phyloP scores from a whole-genome alignment of 352 stramenopile species.

The Globisporangium acanthophoron region DNA sequence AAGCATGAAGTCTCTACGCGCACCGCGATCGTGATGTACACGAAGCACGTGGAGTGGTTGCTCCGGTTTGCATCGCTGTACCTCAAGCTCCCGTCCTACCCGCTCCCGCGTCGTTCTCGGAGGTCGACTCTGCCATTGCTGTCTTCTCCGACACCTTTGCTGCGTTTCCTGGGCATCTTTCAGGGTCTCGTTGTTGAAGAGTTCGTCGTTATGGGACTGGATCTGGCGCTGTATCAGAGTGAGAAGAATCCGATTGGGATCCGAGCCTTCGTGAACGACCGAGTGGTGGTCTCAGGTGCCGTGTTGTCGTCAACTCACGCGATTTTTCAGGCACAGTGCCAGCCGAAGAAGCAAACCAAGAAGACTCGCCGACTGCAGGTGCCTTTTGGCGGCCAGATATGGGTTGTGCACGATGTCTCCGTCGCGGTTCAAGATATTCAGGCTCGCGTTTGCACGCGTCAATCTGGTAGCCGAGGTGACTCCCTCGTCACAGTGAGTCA shows the following conservation, averaged over 20 bases:
- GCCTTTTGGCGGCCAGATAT: conserved; percentile 15
- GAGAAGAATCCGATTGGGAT: conserved; percentile 59
- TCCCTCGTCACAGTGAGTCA: conserved; percentile 55
- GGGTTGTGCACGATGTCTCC: conserved; percentile 41
- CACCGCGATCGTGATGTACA: conserved; percentile 66
- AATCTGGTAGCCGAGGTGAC: conserved; percentile 59
- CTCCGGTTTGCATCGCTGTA: conserved; percentile 55
- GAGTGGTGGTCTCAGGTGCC: conserved; percentile 37
- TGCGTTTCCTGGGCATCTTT: conserved; percentile 26
- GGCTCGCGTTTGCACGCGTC: conserved; percentile 54
- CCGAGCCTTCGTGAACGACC: conserved; percentile 65
- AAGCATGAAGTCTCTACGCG: conserved; percentile 53
- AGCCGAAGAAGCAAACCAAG: conserved; percentile 1
- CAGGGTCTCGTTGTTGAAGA: conserved; percentile 43
- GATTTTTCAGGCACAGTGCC: conserved; percentile 13
- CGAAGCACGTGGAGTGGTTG: conserved; percentile 71
- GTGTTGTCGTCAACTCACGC: conserved; percentile 26
- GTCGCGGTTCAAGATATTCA: conserved; percentile 52
- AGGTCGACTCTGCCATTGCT: no score
- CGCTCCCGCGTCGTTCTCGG: conserved; percentile 19
- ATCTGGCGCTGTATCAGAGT: conserved; percentile 66
- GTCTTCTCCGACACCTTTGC: no score
- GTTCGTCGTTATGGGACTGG: conserved; percentile 56
- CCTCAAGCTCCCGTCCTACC: conserved; percentile 21
- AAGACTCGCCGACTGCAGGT: conserved; percentile 22